Evolutionary conservation across 768 basidiomycete genomes (phyloP), one percentile per base, ranked within the genome.

Genomic region (Hysterangium stoloniferum): DNA sequence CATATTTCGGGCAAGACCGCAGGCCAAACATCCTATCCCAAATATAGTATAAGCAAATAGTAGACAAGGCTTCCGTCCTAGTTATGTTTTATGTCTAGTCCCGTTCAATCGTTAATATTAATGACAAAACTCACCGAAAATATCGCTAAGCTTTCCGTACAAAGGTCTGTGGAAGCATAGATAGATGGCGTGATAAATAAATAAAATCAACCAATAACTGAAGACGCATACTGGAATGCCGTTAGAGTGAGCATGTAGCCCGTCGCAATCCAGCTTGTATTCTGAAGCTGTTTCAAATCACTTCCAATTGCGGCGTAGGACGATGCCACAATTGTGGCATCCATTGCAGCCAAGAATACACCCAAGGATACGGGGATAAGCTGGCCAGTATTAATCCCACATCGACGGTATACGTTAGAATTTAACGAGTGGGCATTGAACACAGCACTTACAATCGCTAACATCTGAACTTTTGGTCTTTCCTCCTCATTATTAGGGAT

Each of bases 231-330:
- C 80, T 81, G 80, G 54, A 82, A 78, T 52, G 74, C 77, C 0
- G 80, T 77, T 33, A 77, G 63, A 0, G 79, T 78, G 48, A 83
- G 60, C 66, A 83, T 71, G 57, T 82, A 82, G 0, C 75, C 74
- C 0, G 80, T 82, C 3, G 79, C 76, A 25, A 83, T 78, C 80
- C 80, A 83, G 54, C 79, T 80, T 0, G 79, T 79, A 50, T 75
- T 80, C 54, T 82, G 77, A 3, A 83, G 69, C 59, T 79, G 72
- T 5, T 80, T 71, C 4, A 83, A 64, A 55, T 82, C 79, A 57
- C 73, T 67, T 1, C 77, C 77, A 49, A 79, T 79, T 0, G 73
- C 65, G 8, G 77, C 75, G 54, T 76, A 78, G 0, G 76, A 75
- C 6, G 75, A 71, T 17, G 72, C 68, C 28, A 78, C 68, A 15